Percentiles rank a stretch among this genome's conserved stretches.
Evolutionary conservation across 108 stramenopile species (phyloP).

Genomic region (Aurantiochytrium sp.): DNA sequence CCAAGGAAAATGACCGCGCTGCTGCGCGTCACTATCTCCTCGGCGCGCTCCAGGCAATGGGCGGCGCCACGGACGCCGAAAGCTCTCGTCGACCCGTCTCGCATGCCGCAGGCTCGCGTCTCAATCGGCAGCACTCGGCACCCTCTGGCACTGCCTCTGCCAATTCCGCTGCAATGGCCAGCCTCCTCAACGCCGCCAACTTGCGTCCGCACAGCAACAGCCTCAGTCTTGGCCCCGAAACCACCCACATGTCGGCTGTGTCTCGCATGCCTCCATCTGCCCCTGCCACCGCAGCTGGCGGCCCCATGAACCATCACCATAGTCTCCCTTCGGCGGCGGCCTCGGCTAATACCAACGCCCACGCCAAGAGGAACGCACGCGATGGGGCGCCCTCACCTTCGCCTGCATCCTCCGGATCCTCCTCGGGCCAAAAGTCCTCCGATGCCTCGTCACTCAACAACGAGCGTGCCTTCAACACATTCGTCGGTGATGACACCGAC

Average conservation of each 20-base stretch:
- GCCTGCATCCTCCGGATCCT: neutral
- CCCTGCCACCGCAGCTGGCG: too few relatives aligned
- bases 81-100: neutral
- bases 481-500: neutral
- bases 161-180: neutral
- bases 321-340: too few relatives aligned
- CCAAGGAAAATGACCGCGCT: neutral
- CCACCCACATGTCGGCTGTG: too few relatives aligned
- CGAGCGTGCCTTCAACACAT: neutral
- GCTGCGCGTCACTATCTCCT: neutral
- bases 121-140: neutral
- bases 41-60: neutral
- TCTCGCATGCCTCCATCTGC: too few relatives aligned
- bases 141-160: neutral
- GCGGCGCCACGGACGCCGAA: neutral
- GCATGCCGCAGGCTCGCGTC: neutral
- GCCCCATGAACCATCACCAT: too few relatives aligned
- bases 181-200: neutral
- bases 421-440: neutral
- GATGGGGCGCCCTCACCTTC: too few relatives aligned
- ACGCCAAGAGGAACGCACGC: too few relatives aligned
- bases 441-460: neutral
- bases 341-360: too few relatives aligned
- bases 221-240: too few relatives aligned
- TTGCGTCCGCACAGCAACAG: too few relatives aligned